Evolutionary conservation across 805 yeast genomes (phyloP).

Genomic region (Candida insectorum): DNA sequence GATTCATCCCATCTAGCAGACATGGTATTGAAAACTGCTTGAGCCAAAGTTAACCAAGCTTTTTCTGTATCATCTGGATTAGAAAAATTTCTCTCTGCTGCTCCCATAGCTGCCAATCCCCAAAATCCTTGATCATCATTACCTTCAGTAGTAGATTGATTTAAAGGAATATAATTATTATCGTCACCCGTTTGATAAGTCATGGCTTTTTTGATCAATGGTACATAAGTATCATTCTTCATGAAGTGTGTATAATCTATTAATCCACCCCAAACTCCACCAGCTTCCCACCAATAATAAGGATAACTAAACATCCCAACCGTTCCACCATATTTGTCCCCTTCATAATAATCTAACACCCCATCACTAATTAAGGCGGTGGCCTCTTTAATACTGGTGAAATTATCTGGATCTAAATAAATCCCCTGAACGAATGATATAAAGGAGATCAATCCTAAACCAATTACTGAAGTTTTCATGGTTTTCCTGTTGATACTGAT

Average conservation of each 20-base stretch:
- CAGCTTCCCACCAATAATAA: conserved; percentile 99
- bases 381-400: conserved; percentile 49
- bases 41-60: conserved; percentile 40
- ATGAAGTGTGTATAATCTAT: conserved; percentile 73
- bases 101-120: conserved; percentile 91
- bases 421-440: conserved; percentile 1
- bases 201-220: conserved; percentile 57
- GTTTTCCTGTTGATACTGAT: background rate
- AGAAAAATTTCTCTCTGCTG: conserved; percentile 84
- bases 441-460: background rate
- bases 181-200: conserved; percentile 63
- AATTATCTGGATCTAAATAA: conserved; percentile 18
- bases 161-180: conserved; percentile 78
- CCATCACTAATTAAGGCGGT: conserved; percentile 65
- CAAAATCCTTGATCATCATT: conserved; percentile 98
- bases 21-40: conserved; percentile 45
- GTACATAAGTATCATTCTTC: conserved; percentile 65
- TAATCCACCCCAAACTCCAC: conserved; percentile 90
- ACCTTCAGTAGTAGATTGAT: conserved; percentile 91
- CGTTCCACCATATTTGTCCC: conserved; percentile 65
- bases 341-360: conserved; percentile 77
- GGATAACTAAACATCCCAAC: conserved; percentile 86
- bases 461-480: background rate
- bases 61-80: conserved; percentile 39
- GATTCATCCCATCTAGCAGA: conserved; percentile 40